Evolutionary conservation across 495 filamentous ascomycete species (phyloP).

Genomic region (Xylaria scruposa): DNA sequence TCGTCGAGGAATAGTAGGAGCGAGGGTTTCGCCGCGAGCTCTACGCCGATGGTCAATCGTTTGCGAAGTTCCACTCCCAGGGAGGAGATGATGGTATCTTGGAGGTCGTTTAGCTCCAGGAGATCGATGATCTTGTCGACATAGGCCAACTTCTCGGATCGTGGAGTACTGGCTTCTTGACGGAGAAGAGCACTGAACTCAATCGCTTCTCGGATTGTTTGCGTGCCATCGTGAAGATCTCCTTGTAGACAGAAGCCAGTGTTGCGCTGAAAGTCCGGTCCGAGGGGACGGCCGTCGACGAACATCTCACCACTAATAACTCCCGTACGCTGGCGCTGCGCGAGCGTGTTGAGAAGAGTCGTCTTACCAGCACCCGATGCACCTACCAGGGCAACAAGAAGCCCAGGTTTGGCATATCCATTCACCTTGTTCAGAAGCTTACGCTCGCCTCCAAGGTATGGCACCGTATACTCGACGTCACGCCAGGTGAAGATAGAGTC

Average conservation of each 20-base stretch:
- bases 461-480: slow-evolving; percentile 74
- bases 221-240: slow-evolving; percentile 81
- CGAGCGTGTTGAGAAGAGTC: slow-evolving; percentile 75
- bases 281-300: slow-evolving; percentile 75
- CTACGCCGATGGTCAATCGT: slow-evolving; percentile 87
- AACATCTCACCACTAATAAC: slow-evolving; percentile 76
- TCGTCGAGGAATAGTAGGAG: slow-evolving; percentile 84
- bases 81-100: slow-evolving; percentile 82
- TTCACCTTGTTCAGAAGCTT: slow-evolving; percentile 73
- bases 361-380: slow-evolving; percentile 84
- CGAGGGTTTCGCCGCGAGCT: slow-evolving; percentile 85
- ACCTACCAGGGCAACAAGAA: slow-evolving; percentile 81
- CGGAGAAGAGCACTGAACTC: slow-evolving; percentile 81
- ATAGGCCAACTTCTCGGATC: slow-evolving; percentile 78
- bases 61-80: slow-evolving; percentile 69
- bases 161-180: slow-evolving; percentile 69
- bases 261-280: slow-evolving; percentile 74
- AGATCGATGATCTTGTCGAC: slow-evolving; percentile 89
- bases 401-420: slow-evolving; percentile 78
- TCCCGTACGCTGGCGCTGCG: slow-evolving; percentile 77
- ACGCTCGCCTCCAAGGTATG: slow-evolving; percentile 70
- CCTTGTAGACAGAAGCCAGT: slow-evolving; percentile 90
- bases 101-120: slow-evolving; percentile 79
- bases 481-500: slow-evolving; percentile 79
- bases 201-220: slow-evolving; percentile 86